phyloP scores from a whole-genome alignment of 805 yeast genomes.

The Zygosaccharomyces rouxii region DNA sequence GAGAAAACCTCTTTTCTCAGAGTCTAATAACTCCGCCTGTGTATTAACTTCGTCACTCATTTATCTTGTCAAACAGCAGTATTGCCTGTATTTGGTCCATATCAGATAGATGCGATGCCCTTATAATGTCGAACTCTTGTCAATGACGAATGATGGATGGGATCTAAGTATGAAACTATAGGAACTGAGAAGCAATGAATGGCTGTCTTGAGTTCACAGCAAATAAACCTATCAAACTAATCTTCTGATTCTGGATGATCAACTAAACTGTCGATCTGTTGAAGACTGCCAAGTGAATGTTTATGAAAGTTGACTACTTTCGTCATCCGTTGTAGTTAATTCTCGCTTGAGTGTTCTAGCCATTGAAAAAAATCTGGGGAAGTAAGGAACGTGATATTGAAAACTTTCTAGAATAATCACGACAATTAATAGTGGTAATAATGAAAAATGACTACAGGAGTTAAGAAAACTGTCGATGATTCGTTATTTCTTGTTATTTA shows the following conservation, averaged over 20 bases:
- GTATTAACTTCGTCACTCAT: constrained; percentile 10
- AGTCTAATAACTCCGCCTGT: constrained; percentile 8
- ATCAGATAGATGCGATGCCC: background rate
- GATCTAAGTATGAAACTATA: background rate
- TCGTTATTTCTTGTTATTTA: too few species aligned
- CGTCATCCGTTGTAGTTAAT: background rate
- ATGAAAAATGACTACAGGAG: too few species aligned
- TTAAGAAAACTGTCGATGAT: too few species aligned
- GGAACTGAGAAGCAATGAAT: background rate
- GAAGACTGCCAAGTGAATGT: background rate
- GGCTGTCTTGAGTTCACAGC: background rate
- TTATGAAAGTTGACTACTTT: background rate
- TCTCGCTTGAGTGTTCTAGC: background rate
- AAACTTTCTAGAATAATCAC: background rate
- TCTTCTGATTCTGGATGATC: background rate
- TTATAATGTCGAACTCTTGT: background rate
- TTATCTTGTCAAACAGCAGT: background rate
- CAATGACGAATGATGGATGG: background rate
- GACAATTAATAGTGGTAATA: background rate
- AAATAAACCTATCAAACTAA: background rate
- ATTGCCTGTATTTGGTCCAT: background rate
- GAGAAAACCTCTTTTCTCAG: constrained; percentile 13
- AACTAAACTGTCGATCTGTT: background rate
- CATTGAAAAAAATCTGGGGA: background rate
- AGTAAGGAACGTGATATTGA: background rate